Evolutionary conservation across 1,284 basidiomycete genomes (phyloP), one percentile per base, ranked within the genome.

Genomic region (Earliella scabrosa): DNA sequence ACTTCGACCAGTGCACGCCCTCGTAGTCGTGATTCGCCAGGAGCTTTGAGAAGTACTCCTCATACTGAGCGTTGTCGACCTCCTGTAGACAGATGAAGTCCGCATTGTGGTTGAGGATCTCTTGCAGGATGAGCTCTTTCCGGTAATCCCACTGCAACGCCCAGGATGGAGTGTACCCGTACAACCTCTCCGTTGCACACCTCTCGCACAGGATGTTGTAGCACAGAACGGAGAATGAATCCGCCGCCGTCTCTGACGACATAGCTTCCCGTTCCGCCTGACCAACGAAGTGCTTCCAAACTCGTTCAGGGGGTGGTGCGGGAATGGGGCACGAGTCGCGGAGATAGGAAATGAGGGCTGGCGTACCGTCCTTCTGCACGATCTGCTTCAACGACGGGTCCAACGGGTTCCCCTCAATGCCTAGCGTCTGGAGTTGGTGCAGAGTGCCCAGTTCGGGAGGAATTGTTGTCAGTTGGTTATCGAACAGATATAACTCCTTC

Each of bases 161-260:
- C 96, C 97, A 98, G 5, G 88, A 83, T 1, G 97, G 97, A 0
- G 97, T 98, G 75, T 99, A 99, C 10, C 95, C 95, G 73, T 99
- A 99, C 74, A 98, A 78, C 61, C 87, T 82, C 66, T 90, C 85
- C 23, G 97, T 97, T 16, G 97, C 97, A 68, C 87, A 92, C 69
- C 87, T 86, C 68, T 97, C 93, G 73, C 94, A 97, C 13, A 99
- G 86, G 61, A 98, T 95, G 74, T 99, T 99, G 82, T 97, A 98
- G 68, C 84, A 92, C 38, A 98, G 77, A 26, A 93, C 82, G 54
- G 86, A 91, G 75, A 98, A 90, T 7, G 86, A 86, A 73, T 92
- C 89, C 9, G 80, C 72, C 32, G 77, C 75, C 7, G 87, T 80
- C 58, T 92, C 86, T 26, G 74, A 70, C 50, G 75, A 73, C 59